These are phyloP conservation scores for Penicillium pulvis DNA, from an alignment of 495 filamentous ascomycete species.

Conservation along the genomic window DNA sequence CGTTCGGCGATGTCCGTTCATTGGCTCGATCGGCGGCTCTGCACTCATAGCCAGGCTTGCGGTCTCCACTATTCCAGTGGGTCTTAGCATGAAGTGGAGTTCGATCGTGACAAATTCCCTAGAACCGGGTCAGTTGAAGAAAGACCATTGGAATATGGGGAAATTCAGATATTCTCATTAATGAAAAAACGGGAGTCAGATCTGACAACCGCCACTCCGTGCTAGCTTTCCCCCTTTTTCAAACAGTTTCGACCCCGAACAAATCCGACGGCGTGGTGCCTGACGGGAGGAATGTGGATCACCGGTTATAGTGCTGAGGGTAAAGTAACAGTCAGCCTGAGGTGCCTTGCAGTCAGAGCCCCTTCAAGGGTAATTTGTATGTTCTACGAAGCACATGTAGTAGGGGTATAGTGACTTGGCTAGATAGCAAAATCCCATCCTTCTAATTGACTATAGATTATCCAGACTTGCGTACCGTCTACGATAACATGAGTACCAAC, in stretches of 20 bases:
- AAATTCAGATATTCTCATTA: background rate
- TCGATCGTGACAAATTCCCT: constrained; percentile 30
- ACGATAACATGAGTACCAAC: too few species aligned
- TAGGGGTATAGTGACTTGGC: too few species aligned
- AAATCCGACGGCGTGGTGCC: constrained; percentile 14
- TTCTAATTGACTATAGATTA: too few species aligned
- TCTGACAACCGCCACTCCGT: constrained; percentile 18
- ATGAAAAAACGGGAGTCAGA: constrained; percentile 1
- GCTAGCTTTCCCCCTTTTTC: constrained; percentile 14
- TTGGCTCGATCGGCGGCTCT: constrained; percentile 25
- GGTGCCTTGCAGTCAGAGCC: background rate
- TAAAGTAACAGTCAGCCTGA: background rate
- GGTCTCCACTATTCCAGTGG: constrained; percentile 6
- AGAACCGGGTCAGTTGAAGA: constrained; percentile 3
- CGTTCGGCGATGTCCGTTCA: constrained; percentile 11
- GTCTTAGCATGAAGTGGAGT: constrained; percentile 17
- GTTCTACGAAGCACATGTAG: too few species aligned
- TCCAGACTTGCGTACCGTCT: too few species aligned
- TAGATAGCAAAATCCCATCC: too few species aligned
- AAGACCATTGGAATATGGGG: constrained; percentile 10
- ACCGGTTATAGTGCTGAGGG: background rate
- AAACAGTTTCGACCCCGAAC: constrained; percentile 6
- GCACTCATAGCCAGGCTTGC: background rate
- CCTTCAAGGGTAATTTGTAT: too few species aligned
- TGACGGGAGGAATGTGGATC: constrained; percentile 22